Conservation (phyloP, 1,284 basidiomycete species). For the Cryptococcus sp. region DNA sequence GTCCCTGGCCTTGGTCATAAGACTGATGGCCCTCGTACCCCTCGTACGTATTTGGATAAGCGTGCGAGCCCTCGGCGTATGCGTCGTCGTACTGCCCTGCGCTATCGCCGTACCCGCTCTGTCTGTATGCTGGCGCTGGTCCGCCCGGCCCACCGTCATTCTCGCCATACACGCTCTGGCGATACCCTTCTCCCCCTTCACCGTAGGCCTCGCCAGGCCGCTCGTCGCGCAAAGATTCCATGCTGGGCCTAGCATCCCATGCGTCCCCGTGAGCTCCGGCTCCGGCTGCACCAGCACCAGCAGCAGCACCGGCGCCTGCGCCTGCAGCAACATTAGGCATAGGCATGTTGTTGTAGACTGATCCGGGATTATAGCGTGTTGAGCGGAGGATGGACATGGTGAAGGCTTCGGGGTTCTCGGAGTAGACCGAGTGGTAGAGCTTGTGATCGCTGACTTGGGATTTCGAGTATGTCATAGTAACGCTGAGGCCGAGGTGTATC, state of each 20-base stretch:
- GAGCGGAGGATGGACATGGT: constrained; percentile 62
- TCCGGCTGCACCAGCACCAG: neutral
- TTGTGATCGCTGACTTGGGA: constrained; percentile 76
- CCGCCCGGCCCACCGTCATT: constrained; percentile 2
- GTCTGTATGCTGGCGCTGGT: neutral
- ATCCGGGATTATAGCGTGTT: constrained; percentile 64
- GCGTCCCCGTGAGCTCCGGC: constrained; percentile 58
- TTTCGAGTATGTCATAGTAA: constrained; percentile 71
- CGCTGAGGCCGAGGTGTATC: constrained; percentile 51
- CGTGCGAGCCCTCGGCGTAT: constrained; percentile 19
- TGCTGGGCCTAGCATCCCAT: constrained; percentile 69
- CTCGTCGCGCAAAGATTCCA: constrained; percentile 52
- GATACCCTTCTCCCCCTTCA: constrained; percentile 15
- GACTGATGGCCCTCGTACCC: constrained; percentile 5
- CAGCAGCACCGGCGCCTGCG: too few species aligned
- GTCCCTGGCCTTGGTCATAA: constrained; percentile 6
- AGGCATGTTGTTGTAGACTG: constrained; percentile 32
- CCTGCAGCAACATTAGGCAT: neutral
- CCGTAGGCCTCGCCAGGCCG: constrained; percentile 9
- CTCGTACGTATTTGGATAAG: constrained; percentile 14
- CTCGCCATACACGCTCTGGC: constrained; percentile 1
- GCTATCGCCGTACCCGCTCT: neutral
- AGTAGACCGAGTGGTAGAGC: constrained; percentile 73
- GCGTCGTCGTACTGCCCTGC: constrained; percentile 30
- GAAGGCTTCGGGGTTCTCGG: constrained; percentile 59